Evolutionary conservation across 176 grass and related monocot genomes (phyloP).

Genomic region (Rhynchospora breviuscula): DNA sequence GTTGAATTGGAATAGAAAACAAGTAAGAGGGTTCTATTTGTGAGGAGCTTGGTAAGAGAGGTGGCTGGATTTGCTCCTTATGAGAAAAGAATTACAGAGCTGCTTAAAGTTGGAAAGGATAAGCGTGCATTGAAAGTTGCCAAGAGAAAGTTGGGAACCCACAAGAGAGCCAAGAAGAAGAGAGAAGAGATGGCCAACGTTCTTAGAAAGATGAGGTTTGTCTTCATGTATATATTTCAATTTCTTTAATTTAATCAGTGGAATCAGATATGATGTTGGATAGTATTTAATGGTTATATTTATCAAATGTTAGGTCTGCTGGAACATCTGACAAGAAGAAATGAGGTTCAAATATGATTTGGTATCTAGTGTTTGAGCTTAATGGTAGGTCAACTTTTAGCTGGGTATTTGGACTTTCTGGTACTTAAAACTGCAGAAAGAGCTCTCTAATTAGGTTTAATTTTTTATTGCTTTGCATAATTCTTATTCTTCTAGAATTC

Average conservation of each 20-base stretch:
- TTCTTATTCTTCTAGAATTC: background rate
- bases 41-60: slow-evolving; percentile 20
- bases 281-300: background rate
- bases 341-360: background rate
- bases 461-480: background rate
- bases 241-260: too few species aligned
- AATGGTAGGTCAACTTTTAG: background rate
- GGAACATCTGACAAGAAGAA: background rate
- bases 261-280: too few species aligned
- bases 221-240: background rate
- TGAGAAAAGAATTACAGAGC: slow-evolving; percentile 25
- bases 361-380: background rate
- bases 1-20: background rate
- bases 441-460: background rate
- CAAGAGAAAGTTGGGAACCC: slow-evolving; percentile 27
- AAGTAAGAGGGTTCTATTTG: slow-evolving; percentile 31
- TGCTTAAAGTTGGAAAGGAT: slow-evolving; percentile 33
- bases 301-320: background rate
- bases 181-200: slow-evolving; percentile 30
- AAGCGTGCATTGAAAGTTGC: slow-evolving; percentile 29
- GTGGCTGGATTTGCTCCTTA: slow-evolving; percentile 29
- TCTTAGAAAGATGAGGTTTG: slow-evolving; percentile 35
- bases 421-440: background rate
- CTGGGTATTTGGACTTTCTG: background rate
- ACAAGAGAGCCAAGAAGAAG: slow-evolving; percentile 36